Base-by-base conservation (phyloP, 163 green algal species). In the Chlorella variabilis region DNA sequence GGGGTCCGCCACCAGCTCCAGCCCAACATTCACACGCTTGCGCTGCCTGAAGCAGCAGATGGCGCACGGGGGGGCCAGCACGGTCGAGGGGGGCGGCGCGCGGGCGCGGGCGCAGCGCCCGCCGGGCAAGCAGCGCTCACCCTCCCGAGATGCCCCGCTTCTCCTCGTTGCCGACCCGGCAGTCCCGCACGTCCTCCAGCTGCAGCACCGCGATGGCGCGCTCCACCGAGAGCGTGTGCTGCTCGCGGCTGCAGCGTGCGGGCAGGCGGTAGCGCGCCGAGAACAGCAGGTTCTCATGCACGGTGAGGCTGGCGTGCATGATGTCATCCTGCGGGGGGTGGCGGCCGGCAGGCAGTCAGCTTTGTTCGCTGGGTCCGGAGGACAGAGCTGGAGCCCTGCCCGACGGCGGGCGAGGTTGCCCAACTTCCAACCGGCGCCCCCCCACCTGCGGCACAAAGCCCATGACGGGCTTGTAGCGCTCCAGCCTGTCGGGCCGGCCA, bases 361-460 rank as follows among this genome's bases (percentile, higher is more conserved):
- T n/a, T n/a, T n/a, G n/a, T n/a, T n/a, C n/a, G n/a, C n/a, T n/a
- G n/a, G n/a, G n/a, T n/a, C n/a, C n/a, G n/a, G 34, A 3, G 67
- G 41, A 25, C 9, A 71, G 34, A 13, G 33, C 65, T 11, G 65
- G n/a, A n/a, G n/a, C n/a, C 54, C 20, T 71, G 33, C 65, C 36
- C 21, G 33, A 7, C 9, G 65, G 36, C 65, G 63, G 17, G 4
- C 8, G 41, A 39, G 41, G 9, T 23, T 75, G 48, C 49, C 4
- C 34, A 54, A 3, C 34, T 15, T 3, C 17, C 25, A 25, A 2
- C 8, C 25, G 27, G 2, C 17, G 3, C 34, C 20, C 33, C 0
- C 58, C 20, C 31, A 85, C 84, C 81, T 91, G 87, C 13, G 93
- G 93, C 39, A 97, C 93, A 85, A 94, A 96, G 15, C 93, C 94